Conservation (phyloP, 106 monocot species). For the Gastrodia elata region DNA sequence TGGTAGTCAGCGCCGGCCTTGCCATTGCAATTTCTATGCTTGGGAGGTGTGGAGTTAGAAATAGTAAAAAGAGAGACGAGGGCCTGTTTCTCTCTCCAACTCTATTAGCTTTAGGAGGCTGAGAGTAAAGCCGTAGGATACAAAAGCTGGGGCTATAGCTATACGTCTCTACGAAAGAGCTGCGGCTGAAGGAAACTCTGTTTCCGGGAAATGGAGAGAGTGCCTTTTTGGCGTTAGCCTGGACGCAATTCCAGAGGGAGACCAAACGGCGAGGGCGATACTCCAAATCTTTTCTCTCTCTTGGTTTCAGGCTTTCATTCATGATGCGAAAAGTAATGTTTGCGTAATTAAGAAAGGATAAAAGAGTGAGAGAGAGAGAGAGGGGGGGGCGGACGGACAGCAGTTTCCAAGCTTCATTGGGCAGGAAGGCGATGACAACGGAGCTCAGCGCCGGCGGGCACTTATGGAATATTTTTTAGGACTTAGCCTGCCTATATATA, state of each 20-base stretch:
- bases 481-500: too few species aligned
- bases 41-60: background rate
- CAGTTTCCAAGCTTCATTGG: background rate
- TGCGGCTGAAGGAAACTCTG: too few species aligned
- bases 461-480: too few species aligned
- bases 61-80: background rate
- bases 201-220: background rate
- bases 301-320: background rate
- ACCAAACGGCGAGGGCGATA: slow-evolving; percentile 4
- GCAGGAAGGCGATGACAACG: background rate
- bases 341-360: background rate
- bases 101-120: background rate
- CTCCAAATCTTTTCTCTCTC: slow-evolving; percentile 5
- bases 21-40: background rate
- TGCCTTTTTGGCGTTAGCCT: slow-evolving; percentile 4
- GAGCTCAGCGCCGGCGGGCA: slow-evolving; percentile 5
- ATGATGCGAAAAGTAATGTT: slow-evolving; percentile 6
- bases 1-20: slow-evolving; percentile 1
- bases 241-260: background rate
- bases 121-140: slow-evolving; percentile 2
- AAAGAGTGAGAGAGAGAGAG: background rate
- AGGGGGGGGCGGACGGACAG: background rate
- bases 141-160: background rate
- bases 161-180: background rate
- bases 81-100: background rate